Evolutionary conservation across 2,329 filamentous ascomycete genomes (phyloP), one percentile per base, ranked within the genome.

Genomic region (Alternaria sp.): DNA sequence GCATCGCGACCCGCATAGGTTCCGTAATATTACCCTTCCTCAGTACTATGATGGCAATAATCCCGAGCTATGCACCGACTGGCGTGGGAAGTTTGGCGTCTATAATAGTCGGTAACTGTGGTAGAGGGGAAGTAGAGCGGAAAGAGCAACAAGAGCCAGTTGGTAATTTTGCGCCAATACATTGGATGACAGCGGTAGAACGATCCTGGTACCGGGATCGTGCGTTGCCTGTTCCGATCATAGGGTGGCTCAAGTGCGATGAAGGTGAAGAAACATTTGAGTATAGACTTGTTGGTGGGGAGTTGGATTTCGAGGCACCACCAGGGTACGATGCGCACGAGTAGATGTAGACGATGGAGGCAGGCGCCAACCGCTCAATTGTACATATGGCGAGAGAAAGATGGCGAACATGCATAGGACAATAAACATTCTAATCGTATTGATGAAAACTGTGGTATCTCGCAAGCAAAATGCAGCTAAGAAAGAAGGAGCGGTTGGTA

Each of bases 361-460:
- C 20, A 3, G 20, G 4, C 25, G 20, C 18, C 12, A 25, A 8
- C 40, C 20, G 40, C 10, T 16, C 20, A 16, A 25, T 12, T 16
- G 16, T 16, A 20, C 12, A 16, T 12, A 25, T 14, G 1, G 12
- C 20, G 25, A 12, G 14, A 8, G 40, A 25, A 25, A n/a, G 25
- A 18, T 7, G 18, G 41, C 1, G n/a, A 1, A 11, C 8, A 9
- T 20, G 20, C 1, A 18, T 36, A 27, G 10, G 16, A 44, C 8
- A 9, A 28, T 20, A 14, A 57, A 25, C 46, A 59, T 53, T 57
- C 54, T 36, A 44, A 55, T 55, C 25, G 25, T 32, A 55, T 55
- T 55, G 52, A 38, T 57, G 41, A 41, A 30, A 43, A 43, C 55
- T 50, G 36, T 65, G 65, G 65, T 67, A 67, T 67, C 63, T 67